Conservation (phyloP, 2,329 filamentous ascomycete genomes). For the Talaromyces sp. region DNA sequence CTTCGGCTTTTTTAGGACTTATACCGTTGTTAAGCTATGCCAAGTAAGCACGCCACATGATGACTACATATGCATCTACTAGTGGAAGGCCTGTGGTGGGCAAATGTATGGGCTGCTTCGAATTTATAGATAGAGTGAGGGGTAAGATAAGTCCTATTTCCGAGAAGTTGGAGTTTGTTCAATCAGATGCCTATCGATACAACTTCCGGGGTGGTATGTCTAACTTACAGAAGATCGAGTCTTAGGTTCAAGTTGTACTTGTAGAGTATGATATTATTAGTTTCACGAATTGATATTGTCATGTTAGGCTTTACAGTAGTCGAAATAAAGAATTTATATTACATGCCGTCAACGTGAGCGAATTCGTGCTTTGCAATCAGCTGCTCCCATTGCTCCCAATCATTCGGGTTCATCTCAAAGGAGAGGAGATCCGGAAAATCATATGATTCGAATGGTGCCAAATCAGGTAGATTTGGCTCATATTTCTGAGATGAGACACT, state of each 20-base stretch:
- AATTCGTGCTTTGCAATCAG: slow-evolving; percentile 16
- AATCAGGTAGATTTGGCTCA: not conserved
- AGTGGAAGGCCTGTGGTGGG: not conserved
- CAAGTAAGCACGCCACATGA: not conserved
- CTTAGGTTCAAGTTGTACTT: not conserved
- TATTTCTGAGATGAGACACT: not conserved
- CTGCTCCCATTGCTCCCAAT: slow-evolving; percentile 28
- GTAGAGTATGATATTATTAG: not conserved
- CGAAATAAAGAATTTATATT: not conserved
- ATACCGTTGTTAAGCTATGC: not conserved
- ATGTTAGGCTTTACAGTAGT: not conserved
- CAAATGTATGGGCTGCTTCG: not conserved
- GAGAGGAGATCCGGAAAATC: slow-evolving; percentile 19
- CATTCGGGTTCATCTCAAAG: slow-evolving; percentile 24
- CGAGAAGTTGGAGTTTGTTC: too few species aligned
- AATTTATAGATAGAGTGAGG: not conserved
- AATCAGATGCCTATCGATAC: too few species aligned
- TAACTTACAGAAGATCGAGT: not conserved
- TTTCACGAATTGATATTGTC: not conserved
- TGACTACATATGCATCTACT: not conserved
- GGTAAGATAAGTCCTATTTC: too few species aligned
- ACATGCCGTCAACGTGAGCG: not conserved
- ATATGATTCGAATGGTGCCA: not conserved
- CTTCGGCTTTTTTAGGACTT: not conserved
- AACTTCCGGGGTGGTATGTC: not conserved